Percentiles rank a stretch among this genome's conserved stretches.
phyloP scores from a whole-genome alignment of 192 early-diverging fungal genomes.

The Geranomyces variabilis region DNA sequence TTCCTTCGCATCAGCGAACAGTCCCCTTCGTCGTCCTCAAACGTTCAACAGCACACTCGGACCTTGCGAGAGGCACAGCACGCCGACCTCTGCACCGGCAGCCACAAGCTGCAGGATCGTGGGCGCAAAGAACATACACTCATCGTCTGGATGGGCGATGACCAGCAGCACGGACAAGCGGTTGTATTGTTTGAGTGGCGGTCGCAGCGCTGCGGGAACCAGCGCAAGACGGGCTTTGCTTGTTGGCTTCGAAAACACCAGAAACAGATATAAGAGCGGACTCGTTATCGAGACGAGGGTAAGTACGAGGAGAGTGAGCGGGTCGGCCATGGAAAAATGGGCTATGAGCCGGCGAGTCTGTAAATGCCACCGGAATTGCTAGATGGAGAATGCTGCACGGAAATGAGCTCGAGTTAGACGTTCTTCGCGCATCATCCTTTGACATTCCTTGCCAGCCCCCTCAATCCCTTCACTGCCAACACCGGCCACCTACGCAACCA shows the following conservation, averaged over 20 bases:
- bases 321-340: not conserved
- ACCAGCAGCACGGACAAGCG: constrained; percentile 61
- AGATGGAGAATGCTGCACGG: too few relatives aligned
- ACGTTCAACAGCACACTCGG: constrained; percentile 28
- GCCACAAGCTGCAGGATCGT: constrained; percentile 63
- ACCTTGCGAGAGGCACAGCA: constrained; percentile 88
- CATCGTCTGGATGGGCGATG: constrained; percentile 95
- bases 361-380: too few relatives aligned
- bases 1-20: constrained; percentile 4
- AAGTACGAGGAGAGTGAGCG: not conserved
- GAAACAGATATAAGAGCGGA: constrained; percentile 11
- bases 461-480: too few relatives aligned
- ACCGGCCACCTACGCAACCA: too few relatives aligned
- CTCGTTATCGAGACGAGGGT: not conserved
- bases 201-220: constrained; percentile 9
- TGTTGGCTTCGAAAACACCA: constrained; percentile 1
- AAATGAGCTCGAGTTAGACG: too few relatives aligned
- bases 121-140: constrained; percentile 97
- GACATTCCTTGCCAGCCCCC: too few relatives aligned
- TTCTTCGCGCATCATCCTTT: too few relatives aligned
- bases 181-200: constrained; percentile 19
- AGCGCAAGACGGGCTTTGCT: not conserved
- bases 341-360: too few relatives aligned
- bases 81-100: constrained; percentile 58
- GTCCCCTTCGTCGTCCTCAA: too few relatives aligned